A percentile compares a stretch with the other conserved stretches of the same genome.
Conservation (phyloP, 176 grass and related monocot genomes). For the Metroxylon sagu region DNA sequence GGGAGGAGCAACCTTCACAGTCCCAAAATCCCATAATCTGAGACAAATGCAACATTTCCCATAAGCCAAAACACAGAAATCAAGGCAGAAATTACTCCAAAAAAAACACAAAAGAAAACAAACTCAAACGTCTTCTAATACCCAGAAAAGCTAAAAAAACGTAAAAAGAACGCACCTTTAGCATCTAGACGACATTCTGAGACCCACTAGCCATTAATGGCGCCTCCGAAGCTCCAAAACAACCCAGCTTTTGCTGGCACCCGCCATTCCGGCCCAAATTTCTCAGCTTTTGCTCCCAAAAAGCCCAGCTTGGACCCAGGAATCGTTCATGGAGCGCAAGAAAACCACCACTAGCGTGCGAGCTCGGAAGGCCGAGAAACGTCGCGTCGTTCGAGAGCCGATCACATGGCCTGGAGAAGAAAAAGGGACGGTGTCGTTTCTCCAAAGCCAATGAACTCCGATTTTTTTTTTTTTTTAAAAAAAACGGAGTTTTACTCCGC, state of each 20-base stretch:
- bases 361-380: too few relatives aligned
- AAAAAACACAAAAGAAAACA: too few relatives aligned
- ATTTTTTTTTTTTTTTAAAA: too few relatives aligned
- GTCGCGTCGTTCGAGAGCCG: too few relatives aligned
- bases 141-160: not conserved
- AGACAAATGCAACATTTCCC: slow-evolving; percentile 4
- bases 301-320: not conserved
- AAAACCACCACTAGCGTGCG: too few relatives aligned
- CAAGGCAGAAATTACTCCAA: not conserved
- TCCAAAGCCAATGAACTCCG: too few relatives aligned
- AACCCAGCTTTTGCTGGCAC: not conserved
- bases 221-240: not conserved
- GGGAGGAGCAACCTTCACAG: not conserved
- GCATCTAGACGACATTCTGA: not conserved
- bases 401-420: too few relatives aligned
- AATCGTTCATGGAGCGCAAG: too few relatives aligned
- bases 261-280: not conserved
- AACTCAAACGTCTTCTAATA: not conserved
- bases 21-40: not conserved
- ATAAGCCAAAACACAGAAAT: not conserved
- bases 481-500: too few relatives aligned
- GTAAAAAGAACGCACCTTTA: slow-evolving; percentile 1
- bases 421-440: too few relatives aligned
- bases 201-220: not conserved
- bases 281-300: slow-evolving; percentile 5